These are phyloP conservation scores for Oemleria cerasiformis DNA, from an alignment of 306 rosid genomes.

Conservation along the genomic window DNA sequence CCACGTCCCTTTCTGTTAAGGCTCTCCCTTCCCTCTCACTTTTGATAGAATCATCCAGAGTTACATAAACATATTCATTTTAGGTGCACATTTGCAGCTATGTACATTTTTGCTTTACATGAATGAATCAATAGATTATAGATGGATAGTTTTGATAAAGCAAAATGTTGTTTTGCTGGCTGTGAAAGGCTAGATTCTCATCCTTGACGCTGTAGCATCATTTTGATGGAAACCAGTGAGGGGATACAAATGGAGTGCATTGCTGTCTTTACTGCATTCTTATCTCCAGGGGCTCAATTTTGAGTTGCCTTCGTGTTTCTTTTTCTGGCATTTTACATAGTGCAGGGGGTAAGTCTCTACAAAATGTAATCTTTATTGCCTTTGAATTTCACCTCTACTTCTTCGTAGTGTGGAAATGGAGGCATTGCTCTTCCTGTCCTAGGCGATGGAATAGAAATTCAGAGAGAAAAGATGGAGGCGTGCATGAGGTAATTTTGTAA, in stretches of 20 bases:
- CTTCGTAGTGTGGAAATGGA: too few species aligned
- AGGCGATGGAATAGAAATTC: too few species aligned
- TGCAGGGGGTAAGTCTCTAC: constrained; percentile 50
- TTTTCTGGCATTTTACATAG: constrained; percentile 85
- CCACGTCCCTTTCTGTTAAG: not conserved
- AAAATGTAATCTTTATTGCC: constrained; percentile 22
- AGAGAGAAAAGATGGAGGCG: too few species aligned
- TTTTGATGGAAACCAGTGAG: constrained; percentile 58
- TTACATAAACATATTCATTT: not conserved
- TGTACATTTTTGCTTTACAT: not conserved
- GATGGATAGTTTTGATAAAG: not conserved
- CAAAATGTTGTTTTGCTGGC: not conserved
- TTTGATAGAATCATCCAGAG: not conserved
- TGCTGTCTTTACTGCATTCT: constrained; percentile 54
- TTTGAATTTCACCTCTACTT: constrained; percentile 37
- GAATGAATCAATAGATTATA: too few species aligned
- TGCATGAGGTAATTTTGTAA: too few species aligned
- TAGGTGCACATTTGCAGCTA: not conserved
- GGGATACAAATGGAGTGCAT: constrained; percentile 64
- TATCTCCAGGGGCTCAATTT: constrained; percentile 77
- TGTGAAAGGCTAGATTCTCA: not conserved
- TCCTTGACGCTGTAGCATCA: constrained; percentile 31
- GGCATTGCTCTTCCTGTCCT: too few species aligned
- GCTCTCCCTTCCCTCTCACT: not conserved
- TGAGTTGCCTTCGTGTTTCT: constrained; percentile 66